These are phyloP conservation scores for Symbiodinium pilosum DNA, from an alignment of 73 alveolate genomes.

Conservation along the genomic window DNA sequence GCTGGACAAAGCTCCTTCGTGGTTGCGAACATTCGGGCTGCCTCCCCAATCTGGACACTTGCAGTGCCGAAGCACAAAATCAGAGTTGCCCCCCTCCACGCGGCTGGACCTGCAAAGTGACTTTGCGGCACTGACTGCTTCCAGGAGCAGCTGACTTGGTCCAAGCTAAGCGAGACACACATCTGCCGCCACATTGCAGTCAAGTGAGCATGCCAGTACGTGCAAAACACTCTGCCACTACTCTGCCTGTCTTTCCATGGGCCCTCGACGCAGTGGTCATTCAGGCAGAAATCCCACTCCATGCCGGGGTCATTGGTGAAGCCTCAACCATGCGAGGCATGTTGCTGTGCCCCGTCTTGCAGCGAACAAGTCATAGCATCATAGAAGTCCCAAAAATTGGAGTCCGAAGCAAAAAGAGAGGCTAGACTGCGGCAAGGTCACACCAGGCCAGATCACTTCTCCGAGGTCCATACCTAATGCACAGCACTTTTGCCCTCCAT, in stretches of 20 bases:
- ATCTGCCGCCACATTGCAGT: not conserved
- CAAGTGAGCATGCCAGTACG: not conserved
- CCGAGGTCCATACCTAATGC: not conserved
- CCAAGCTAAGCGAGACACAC: too few relatives aligned
- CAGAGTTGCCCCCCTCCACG: not conserved
- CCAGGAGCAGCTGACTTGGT: too few relatives aligned
- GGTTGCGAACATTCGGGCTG: not conserved
- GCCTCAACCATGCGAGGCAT: not conserved
- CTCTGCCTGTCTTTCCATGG: conserved; percentile 8
- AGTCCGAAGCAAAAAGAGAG: too few relatives aligned
- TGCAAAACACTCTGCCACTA: too few relatives aligned
- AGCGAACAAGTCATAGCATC: too few relatives aligned
- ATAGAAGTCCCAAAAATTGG: too few relatives aligned
- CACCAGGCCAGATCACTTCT: not conserved
- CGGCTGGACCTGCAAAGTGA: not conserved
- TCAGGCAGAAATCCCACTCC: not conserved
- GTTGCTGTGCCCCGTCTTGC: too few relatives aligned
- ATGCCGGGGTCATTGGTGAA: not conserved
- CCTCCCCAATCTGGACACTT: not conserved
- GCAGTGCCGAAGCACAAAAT: not conserved
- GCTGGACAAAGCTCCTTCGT: too few relatives aligned
- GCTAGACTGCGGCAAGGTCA: not conserved
- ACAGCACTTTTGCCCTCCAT: not conserved
- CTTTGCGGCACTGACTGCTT: too few relatives aligned
- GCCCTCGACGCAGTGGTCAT: not conserved